Evolutionary conservation across 495 filamentous ascomycete species (phyloP).

Genomic region (Apiosordaria backusii): DNA sequence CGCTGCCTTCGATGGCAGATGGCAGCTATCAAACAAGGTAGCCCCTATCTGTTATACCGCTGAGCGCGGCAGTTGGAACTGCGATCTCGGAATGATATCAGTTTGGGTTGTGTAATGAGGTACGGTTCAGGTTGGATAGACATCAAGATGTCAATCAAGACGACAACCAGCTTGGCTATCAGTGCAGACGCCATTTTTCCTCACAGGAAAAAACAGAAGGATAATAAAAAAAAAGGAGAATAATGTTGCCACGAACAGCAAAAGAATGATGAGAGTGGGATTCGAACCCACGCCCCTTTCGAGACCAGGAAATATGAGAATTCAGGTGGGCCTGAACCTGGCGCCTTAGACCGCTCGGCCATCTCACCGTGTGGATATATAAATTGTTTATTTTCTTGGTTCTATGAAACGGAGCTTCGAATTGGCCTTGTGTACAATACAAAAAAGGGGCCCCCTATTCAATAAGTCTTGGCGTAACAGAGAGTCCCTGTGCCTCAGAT

Average conservation of each 20-base stretch:
- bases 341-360: constrained; percentile 38
- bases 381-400: not conserved
- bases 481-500: no score
- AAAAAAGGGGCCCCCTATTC: not conserved
- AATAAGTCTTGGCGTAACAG: not conserved
- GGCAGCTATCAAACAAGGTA: no score
- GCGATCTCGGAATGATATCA: constrained; percentile 15
- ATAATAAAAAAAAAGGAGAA: not conserved
- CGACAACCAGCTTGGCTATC: no score
- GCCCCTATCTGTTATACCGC: constrained; percentile 2
- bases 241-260: not conserved
- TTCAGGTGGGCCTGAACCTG: constrained; percentile 29
- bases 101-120: not conserved
- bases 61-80: constrained; percentile 15
- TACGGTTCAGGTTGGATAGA: not conserved
- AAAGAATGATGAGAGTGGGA: constrained; percentile 30
- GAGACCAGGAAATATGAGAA: constrained; percentile 27
- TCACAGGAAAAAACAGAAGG: no score
- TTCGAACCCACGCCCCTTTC: constrained; percentile 36
- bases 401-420: no score
- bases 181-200: no score
- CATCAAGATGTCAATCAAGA: no score
- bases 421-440: no score
- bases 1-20: not conserved
- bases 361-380: constrained; percentile 21